Conservation (phyloP, 495 filamentous ascomycete genomes). For the Paragyromitra xinjiangensis region DNA sequence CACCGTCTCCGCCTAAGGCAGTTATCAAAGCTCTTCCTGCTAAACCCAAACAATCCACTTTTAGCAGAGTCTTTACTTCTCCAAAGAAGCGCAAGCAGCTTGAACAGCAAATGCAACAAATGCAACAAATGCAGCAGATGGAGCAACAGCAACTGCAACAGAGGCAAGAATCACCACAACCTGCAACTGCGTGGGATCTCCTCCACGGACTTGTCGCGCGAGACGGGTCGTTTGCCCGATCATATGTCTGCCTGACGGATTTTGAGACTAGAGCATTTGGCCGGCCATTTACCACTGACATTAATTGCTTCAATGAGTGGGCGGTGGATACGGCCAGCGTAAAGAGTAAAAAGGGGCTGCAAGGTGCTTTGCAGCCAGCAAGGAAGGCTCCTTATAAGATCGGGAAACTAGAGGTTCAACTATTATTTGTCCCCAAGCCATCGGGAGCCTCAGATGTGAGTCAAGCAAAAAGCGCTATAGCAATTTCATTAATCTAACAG, state of each 20-base stretch:
- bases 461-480: neutral
- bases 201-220: constrained; percentile 83
- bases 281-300: constrained; percentile 82
- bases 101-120: constrained; percentile 72
- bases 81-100: constrained; percentile 95
- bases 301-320: constrained; percentile 98
- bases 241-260: constrained; percentile 91
- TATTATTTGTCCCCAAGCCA: constrained; percentile 92
- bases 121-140: constrained; percentile 34
- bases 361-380: constrained; percentile 66
- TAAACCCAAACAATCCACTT: constrained; percentile 78
- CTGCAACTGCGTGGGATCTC: constrained; percentile 79
- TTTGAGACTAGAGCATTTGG: constrained; percentile 88
- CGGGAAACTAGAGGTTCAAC: constrained; percentile 89
- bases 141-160: constrained; percentile 77
- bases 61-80: constrained; percentile 90
- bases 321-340: constrained; percentile 84
- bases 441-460: constrained; percentile 79
- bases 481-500: constrained; percentile 35
- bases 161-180: constrained; percentile 66
- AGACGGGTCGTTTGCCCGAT: constrained; percentile 90
- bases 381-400: constrained; percentile 89
- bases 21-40: constrained; percentile 65
- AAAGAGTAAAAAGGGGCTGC: constrained; percentile 83
- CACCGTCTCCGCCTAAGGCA: constrained; percentile 64